Conservation (phyloP, 2,329 filamentous ascomycete species). For the Aspergillus luchuensis region DNA sequence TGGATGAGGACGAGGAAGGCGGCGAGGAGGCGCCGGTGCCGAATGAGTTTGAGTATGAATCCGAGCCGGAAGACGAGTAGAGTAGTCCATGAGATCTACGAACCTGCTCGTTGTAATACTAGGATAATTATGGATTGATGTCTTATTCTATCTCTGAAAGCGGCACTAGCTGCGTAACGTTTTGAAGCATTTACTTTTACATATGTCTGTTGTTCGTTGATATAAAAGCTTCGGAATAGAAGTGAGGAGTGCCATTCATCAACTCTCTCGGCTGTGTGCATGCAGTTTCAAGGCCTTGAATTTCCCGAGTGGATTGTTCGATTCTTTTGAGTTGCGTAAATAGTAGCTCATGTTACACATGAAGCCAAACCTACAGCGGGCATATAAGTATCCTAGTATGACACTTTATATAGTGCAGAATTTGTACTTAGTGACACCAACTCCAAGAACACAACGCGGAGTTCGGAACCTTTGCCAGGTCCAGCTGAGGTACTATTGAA, state of each 20-base stretch:
- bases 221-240: neutral
- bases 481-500: too few relatives aligned
- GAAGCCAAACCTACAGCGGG: too few relatives aligned
- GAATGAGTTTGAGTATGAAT: slow-evolving; percentile 50
- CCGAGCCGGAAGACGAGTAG: slow-evolving; percentile 40
- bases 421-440: too few relatives aligned
- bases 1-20: slow-evolving; percentile 69
- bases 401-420: too few relatives aligned
- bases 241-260: neutral
- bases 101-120: slow-evolving; percentile 39
- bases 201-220: neutral
- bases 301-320: neutral
- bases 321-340: too few relatives aligned
- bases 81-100: slow-evolving; percentile 6
- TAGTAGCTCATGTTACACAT: too few relatives aligned
- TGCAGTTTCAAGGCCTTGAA: neutral
- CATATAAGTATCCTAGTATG: too few relatives aligned
- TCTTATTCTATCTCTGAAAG: slow-evolving; percentile 22
- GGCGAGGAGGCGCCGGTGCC: slow-evolving; percentile 52
- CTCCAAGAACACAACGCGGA: too few relatives aligned
- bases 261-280: neutral
- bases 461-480: too few relatives aligned
- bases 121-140: slow-evolving; percentile 36
- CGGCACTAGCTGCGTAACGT: slow-evolving; percentile 12
- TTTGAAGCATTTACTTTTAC: slow-evolving; percentile 14